These are phyloP conservation scores for Blastobotrys apis DNA, from an alignment of 1,139 yeast species.

Conservation along the genomic window DNA sequence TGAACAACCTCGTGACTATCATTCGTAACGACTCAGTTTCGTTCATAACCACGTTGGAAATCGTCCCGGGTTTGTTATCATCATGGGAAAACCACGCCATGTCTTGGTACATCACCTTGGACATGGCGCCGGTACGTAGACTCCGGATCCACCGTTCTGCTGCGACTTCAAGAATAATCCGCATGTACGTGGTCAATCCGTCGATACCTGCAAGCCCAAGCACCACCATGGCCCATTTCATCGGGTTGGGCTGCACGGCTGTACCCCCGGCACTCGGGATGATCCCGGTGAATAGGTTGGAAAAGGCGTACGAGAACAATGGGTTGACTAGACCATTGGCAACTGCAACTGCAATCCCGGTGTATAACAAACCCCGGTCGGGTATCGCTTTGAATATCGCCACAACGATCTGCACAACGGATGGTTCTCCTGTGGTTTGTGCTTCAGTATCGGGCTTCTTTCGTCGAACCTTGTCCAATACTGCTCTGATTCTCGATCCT, in stretches of 20 bases:
- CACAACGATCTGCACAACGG: not conserved
- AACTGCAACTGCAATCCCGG: conserved; percentile 54
- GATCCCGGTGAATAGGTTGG: conserved; percentile 51
- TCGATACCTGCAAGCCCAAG: conserved; percentile 57
- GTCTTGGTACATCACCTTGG: conserved; percentile 49
- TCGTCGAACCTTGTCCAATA: not conserved
- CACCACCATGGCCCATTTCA: conserved; percentile 66
- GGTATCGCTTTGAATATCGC: conserved; percentile 17
- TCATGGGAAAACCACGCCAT: conserved; percentile 49
- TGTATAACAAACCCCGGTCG: conserved; percentile 37
- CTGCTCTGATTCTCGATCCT: not conserved
- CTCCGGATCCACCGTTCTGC: conserved; percentile 66
- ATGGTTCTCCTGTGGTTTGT: not conserved
- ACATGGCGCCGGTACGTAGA: conserved; percentile 50
- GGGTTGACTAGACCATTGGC: conserved; percentile 67
- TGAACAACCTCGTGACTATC: conserved; percentile 57
- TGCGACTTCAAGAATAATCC: conserved; percentile 50
- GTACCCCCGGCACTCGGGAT: conserved; percentile 33
- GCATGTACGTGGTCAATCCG: conserved; percentile 52
- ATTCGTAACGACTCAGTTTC: conserved; percentile 74
- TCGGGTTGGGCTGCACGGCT: conserved; percentile 34
- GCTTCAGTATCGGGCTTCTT: too few relatives aligned
- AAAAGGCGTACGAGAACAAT: conserved; percentile 69
- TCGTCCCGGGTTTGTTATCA: conserved; percentile 42
- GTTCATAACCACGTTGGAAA: conserved; percentile 66